Conservation (phyloP, 179 eudicot genomes). For the Spergularia azorica region DNA sequence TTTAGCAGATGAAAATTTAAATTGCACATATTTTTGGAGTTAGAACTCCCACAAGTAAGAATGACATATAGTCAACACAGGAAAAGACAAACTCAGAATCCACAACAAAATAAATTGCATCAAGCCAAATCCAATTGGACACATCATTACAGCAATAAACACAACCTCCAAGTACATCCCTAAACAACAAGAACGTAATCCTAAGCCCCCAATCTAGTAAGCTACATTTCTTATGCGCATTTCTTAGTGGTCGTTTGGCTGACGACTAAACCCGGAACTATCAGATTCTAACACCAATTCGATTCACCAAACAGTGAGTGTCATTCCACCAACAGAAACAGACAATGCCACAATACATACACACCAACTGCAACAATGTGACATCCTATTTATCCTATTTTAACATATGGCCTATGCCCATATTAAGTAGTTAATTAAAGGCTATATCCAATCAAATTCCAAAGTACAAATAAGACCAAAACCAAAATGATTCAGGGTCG, state of each 20-base stretch:
- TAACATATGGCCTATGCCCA: background rate
- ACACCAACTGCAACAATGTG: background rate
- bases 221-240: background rate
- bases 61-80: background rate
- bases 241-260: background rate
- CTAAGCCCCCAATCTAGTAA: background rate
- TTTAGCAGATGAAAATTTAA: background rate
- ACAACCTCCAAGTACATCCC: background rate
- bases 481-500: background rate
- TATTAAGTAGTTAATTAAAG: background rate
- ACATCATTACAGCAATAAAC: background rate
- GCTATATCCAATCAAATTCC: constrained; percentile 2
- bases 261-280: too few species aligned
- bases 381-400: background rate
- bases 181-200: constrained; percentile 1
- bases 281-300: background rate
- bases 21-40: background rate
- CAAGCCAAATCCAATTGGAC: background rate
- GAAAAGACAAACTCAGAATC: constrained; percentile 5
- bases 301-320: background rate
- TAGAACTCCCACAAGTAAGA: too few species aligned
- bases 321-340: background rate
- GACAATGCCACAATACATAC: background rate
- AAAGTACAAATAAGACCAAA: constrained; percentile 8
- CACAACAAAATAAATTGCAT: constrained; percentile 10